phyloP scores from a whole-genome alignment of 306 rosid genomes.

The Crataegus laevigata region DNA sequence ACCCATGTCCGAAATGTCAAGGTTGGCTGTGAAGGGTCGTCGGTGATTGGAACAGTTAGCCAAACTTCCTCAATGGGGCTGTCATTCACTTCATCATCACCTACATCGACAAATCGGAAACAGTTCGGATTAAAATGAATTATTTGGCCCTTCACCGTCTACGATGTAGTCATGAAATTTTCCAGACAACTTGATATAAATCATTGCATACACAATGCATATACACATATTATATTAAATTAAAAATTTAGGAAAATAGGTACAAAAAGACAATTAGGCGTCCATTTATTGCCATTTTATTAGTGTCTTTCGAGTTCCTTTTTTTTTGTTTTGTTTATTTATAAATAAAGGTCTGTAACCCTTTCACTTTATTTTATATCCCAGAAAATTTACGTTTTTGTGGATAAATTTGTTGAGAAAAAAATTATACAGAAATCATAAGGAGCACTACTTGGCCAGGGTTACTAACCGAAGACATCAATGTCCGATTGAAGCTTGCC shows the following conservation, averaged over 20 bases:
- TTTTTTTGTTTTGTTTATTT: too few relatives aligned
- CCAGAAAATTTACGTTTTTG: too few relatives aligned
- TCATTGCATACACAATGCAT: not conserved
- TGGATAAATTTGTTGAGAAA: not conserved
- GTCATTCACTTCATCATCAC: constrained; percentile 43
- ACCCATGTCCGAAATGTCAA: constrained; percentile 86
- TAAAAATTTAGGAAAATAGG: too few relatives aligned
- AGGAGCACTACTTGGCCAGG: not conserved
- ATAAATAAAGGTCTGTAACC: too few relatives aligned
- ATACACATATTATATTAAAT: not conserved
- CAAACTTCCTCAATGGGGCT: constrained; percentile 81
- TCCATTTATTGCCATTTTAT: not conserved
- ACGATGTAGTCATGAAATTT: not conserved
- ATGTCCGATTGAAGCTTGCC: constrained; percentile 8
- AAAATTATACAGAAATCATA: not conserved
- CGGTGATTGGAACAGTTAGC: constrained; percentile 58
- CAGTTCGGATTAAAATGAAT: not conserved
- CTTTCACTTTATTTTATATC: too few relatives aligned
- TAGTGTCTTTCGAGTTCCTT: not conserved
- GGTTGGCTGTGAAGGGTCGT: constrained; percentile 56
- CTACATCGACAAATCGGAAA: constrained; percentile 5
- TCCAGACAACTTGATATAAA: not conserved
- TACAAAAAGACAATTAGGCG: not conserved
- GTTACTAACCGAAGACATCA: constrained; percentile 8
- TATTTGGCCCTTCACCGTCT: not conserved